A percentile compares a stretch with the other conserved stretches of the same genome.
These are phyloP conservation scores for Paxillus rubicundulus DNA, from an alignment of 768 basidiomycete genomes.

Conservation along the genomic window DNA sequence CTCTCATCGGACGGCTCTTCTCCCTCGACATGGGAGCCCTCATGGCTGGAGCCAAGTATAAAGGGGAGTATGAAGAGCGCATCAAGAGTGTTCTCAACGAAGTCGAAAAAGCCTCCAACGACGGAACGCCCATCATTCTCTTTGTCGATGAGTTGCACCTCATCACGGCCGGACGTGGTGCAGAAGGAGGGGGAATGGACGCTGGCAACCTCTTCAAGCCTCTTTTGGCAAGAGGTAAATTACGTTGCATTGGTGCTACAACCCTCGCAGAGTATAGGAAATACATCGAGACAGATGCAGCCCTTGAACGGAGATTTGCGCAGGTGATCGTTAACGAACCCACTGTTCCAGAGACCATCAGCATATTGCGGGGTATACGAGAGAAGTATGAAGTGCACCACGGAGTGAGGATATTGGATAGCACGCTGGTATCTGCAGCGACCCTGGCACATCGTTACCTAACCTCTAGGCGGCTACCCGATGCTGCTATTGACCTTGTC, in stretches of 20 bases:
- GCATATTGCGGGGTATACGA: slow-evolving; percentile 88
- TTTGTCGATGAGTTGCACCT: slow-evolving; percentile 96
- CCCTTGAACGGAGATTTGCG: slow-evolving; percentile 87
- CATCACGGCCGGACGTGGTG: slow-evolving; percentile 86
- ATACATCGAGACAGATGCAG: slow-evolving; percentile 91
- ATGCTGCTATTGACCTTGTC: slow-evolving; percentile 87
- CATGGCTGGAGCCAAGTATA: slow-evolving; percentile 91
- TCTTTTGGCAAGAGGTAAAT: slow-evolving; percentile 80
- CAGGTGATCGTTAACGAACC: slow-evolving; percentile 95
- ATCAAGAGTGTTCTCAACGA: slow-evolving; percentile 91
- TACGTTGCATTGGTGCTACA: slow-evolving; percentile 82
- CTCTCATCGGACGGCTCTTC: slow-evolving; percentile 69
- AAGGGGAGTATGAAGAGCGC: slow-evolving; percentile 96
- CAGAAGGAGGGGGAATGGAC: slow-evolving; percentile 89
- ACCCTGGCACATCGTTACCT: slow-evolving; percentile 92
- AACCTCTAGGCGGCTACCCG: slow-evolving; percentile 74
- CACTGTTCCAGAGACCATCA: slow-evolving; percentile 83
- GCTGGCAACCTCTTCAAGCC: slow-evolving; percentile 93
- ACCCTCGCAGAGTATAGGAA: slow-evolving; percentile 91
- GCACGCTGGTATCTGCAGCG: slow-evolving; percentile 85
- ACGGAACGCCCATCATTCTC: slow-evolving; percentile 79
- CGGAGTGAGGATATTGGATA: slow-evolving; percentile 85
- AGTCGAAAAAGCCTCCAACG: slow-evolving; percentile 82
- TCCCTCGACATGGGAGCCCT: slow-evolving; percentile 94
- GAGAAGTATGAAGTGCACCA: slow-evolving; percentile 95